These are phyloP conservation scores for Aspergillus bridgeri DNA, from an alignment of 495 filamentous ascomycete species.

Conservation along the genomic window DNA sequence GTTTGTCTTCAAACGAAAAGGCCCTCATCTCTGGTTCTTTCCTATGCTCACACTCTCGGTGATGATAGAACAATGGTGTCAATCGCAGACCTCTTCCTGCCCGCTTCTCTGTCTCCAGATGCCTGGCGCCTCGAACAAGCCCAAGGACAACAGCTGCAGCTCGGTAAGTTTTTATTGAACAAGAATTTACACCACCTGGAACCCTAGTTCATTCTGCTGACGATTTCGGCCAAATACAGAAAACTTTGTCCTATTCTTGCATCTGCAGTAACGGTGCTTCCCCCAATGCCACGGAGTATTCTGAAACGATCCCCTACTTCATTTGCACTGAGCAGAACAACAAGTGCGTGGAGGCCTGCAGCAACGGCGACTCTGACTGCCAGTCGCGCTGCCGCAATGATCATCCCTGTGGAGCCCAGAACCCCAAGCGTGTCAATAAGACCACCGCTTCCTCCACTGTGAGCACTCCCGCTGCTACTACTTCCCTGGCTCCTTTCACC, in stretches of 20 bases:
- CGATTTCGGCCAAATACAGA: constrained; percentile 37
- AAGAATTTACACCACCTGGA: no score
- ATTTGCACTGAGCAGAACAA: constrained; percentile 69
- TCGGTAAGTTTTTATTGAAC: constrained; percentile 50
- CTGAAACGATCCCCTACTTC: constrained; percentile 82
- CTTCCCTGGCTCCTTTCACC: constrained; percentile 30
- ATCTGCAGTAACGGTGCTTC: constrained; percentile 67
- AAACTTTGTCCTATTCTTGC: constrained; percentile 65
- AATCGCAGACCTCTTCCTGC: constrained; percentile 61
- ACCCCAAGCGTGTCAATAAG: constrained; percentile 59
- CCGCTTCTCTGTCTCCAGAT: constrained; percentile 76
- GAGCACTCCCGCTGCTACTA: constrained; percentile 36
- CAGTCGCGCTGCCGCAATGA: constrained; percentile 60
- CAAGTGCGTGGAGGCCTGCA: constrained; percentile 65
- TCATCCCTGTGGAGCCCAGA: constrained; percentile 77
- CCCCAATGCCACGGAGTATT: constrained; percentile 80
- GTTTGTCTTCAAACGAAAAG: constrained; percentile 27
- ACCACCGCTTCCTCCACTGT: constrained; percentile 44
- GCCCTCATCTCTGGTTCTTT: constrained; percentile 12
- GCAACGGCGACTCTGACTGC: constrained; percentile 52
- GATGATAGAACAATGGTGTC: constrained; percentile 63
- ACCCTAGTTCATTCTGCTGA: no score
- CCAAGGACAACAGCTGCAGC: constrained; percentile 64
- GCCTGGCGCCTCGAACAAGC: constrained; percentile 45
- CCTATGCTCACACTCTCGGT: constrained; percentile 5